Conservation (phyloP, 768 basidiomycete genomes). For the Kwoniella sp. region DNA sequence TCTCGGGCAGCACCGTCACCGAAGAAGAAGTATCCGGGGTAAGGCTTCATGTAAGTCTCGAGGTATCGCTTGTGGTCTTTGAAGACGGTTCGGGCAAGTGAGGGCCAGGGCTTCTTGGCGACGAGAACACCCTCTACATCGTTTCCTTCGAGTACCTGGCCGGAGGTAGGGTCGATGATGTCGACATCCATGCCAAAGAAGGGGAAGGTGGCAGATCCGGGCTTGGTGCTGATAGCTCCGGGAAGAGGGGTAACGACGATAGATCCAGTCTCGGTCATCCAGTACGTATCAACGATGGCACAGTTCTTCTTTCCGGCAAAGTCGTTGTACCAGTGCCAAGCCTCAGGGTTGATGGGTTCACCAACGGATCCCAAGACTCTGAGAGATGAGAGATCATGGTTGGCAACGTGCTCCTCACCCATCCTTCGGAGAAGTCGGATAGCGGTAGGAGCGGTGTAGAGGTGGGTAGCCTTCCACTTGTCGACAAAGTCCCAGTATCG, state of each 20-base stretch:
- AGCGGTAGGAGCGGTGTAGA: slow-evolving; percentile 67
- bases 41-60: slow-evolving; percentile 79
- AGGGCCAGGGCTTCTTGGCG: slow-evolving; percentile 87
- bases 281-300: slow-evolving; percentile 82
- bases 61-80: slow-evolving; percentile 85
- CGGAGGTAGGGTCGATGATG: slow-evolving; percentile 80
- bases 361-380: slow-evolving; percentile 91
- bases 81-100: slow-evolving; percentile 88
- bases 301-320: slow-evolving; percentile 84
- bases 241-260: slow-evolving; percentile 91
- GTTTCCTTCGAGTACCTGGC: slow-evolving; percentile 71
- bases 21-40: slow-evolving; percentile 92
- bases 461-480: slow-evolving; percentile 89
- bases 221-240: slow-evolving; percentile 92
- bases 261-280: slow-evolving; percentile 98
- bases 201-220: slow-evolving; percentile 93
- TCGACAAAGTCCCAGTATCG: slow-evolving; percentile 97
- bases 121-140: slow-evolving; percentile 88
- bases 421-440: slow-evolving; percentile 85
- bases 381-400: slow-evolving; percentile 76
- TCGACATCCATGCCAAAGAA: slow-evolving; percentile 93
- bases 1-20: slow-evolving; percentile 95
- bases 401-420: slow-evolving; percentile 80
- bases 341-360: slow-evolving; percentile 98
- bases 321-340: slow-evolving; percentile 99